Evolutionary conservation across 768 basidiomycete species (phyloP), one percentile per base, ranked within the genome.

Genomic region (Termitomyces eurrhizus): DNA sequence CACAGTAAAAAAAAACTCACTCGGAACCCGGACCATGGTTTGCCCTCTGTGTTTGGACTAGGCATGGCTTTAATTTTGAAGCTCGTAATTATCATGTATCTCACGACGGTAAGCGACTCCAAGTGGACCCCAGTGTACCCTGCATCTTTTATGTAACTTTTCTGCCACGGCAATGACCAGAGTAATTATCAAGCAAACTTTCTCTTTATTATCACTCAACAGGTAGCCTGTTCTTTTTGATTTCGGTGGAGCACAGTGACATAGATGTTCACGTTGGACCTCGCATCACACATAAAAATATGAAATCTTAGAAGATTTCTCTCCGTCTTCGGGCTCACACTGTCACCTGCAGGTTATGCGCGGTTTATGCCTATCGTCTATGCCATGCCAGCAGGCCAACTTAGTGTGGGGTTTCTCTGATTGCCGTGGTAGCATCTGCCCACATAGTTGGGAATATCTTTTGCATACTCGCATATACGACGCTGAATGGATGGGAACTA

Each of bases 361-460:
- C 54, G 54, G 54, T 55, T 55, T 55, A 55, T n/a, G 54, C 54
- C 54, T 55, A 55, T 55, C 54, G 54, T 29, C 32, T 42, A 44
- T 42, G n/a, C 41, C 37, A 33, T 55, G 39, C 54, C 37, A 55
- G 26, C 26, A 32, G 32, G 39, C 1, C 42, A 29, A 11, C 52
- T 29, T 26, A 32, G 13, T 29, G 53, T 42, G 53, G 53, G 18
- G 1, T 12, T 42, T 44, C 42, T 44, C 11, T 55, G 54, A 55
- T 55, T 42, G 54, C 54, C 54, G 54, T 44, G 32, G 29, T 21
- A 55, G 16, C 12, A 32, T 42, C 12, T 42, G 18, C 39, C 26
- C 41, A 55, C 37, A 26, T 6, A 11, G 41, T 32, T 54, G 29
- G 18, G 39, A 54, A 42, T 21, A 21, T 54, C n/a, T 51, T 12